A percentile compares a stretch with the other conserved stretches of the same genome.
phyloP scores from a whole-genome alignment of 495 filamentous ascomycete species.

The Aspergillus egyptiacus region DNA sequence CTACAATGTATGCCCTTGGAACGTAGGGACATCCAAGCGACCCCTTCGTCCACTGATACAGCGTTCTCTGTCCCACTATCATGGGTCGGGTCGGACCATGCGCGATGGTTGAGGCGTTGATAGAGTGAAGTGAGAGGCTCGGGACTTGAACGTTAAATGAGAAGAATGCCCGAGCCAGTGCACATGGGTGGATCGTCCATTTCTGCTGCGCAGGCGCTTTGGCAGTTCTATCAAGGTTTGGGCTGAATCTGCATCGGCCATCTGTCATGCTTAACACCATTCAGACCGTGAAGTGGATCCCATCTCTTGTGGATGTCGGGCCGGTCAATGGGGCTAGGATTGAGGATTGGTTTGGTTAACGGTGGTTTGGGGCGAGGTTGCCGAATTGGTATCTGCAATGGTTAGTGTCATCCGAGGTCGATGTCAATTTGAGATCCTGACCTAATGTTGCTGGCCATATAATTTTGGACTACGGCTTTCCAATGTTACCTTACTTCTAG shows the following conservation, averaged over 20 bases:
- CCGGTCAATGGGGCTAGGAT: slow-evolving; percentile 39
- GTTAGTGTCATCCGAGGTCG: too few relatives aligned
- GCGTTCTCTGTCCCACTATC: not conserved
- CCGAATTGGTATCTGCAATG: too few relatives aligned
- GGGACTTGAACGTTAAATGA: not conserved
- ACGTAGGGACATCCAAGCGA: too few relatives aligned
- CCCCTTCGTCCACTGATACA: too few relatives aligned
- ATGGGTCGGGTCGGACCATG: too few relatives aligned
- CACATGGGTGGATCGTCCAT: not conserved
- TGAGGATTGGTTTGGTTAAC: slow-evolving; percentile 46
- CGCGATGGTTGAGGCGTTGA: not conserved
- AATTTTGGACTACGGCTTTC: too few relatives aligned
- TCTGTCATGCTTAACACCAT: slow-evolving; percentile 2
- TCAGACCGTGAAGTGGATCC: not conserved
- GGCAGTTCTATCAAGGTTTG: slow-evolving; percentile 9
- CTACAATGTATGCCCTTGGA: too few relatives aligned
- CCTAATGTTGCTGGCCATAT: too few relatives aligned
- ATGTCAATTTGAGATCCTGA: too few relatives aligned
- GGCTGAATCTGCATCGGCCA: not conserved
- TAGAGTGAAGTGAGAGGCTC: slow-evolving; percentile 4
- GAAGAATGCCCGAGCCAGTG: not conserved
- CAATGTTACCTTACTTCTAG: too few relatives aligned
- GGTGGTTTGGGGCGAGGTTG: slow-evolving; percentile 27
- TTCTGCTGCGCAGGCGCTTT: not conserved
- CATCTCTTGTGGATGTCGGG: slow-evolving; percentile 23